Conservation (phyloP, 306 rosid species). For the Macrotyloma uniflorum region DNA sequence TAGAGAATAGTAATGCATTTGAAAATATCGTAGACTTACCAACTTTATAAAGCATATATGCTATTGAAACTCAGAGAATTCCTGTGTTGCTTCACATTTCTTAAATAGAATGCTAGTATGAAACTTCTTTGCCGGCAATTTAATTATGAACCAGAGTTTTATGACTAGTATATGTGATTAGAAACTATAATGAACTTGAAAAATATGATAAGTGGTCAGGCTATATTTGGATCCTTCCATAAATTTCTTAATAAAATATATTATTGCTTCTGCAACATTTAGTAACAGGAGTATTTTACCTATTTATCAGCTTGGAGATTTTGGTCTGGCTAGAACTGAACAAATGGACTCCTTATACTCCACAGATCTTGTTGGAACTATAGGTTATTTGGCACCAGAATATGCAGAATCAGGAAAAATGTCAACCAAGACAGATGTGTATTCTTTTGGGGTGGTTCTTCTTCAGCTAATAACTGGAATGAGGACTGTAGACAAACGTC, state of each 20-base stretch:
- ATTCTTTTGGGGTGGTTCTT: conserved; percentile 77
- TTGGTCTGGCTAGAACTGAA: conserved; percentile 72
- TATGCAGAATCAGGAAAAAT: conserved; percentile 76
- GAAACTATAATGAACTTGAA: background rate
- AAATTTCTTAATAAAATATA: background rate
- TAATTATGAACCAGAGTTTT: background rate
- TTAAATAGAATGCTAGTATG: conserved; percentile 1
- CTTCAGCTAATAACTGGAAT: conserved; percentile 77
- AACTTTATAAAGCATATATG: background rate
- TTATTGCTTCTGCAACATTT: background rate
- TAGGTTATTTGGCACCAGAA: conserved; percentile 88
- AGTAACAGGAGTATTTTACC: conserved; percentile 19
- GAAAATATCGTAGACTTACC: background rate
- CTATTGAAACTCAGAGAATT: background rate
- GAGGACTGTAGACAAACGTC: conserved; percentile 66
- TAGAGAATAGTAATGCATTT: background rate
- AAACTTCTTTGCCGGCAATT: background rate
- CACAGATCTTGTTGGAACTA: conserved; percentile 62
- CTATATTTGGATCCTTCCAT: background rate
- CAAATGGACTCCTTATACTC: conserved; percentile 45
- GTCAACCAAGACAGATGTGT: conserved; percentile 82
- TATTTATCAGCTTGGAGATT: conserved; percentile 73
- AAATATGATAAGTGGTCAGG: background rate
- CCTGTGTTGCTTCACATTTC: background rate
- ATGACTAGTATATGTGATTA: background rate